Base-by-base conservation (phyloP, 2,329 filamentous ascomycete species). In the Nakataea oryzae region DNA sequence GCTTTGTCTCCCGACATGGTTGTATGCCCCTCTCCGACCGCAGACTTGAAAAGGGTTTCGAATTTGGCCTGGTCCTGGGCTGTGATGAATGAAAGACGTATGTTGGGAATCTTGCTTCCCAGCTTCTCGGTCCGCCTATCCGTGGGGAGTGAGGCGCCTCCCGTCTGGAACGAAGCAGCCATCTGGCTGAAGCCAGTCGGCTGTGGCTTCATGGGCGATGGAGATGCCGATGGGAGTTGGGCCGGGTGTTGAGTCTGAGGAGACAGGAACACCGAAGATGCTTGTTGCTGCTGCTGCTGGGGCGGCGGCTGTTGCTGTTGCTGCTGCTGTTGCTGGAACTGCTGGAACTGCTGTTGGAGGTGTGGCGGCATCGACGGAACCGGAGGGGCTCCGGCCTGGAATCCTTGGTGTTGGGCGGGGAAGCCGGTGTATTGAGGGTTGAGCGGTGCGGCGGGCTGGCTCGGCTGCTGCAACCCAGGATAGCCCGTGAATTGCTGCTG, bases 1-100 rank as follows among this genome's bases (percentile, higher is more conserved):
- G 93, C 93, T 76, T 96, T 96, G 66, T 97, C 93, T 61, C 89
- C 95, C 58, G 92, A 91, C 80, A 99, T 86, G 61, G 93, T 93
- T 68, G 88, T 89, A 69, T 93, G 88, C 63, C 83, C 85, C 67
- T 92, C 88, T 41, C 92, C 91, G 47, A 93, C 91, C 17, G 95
- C 93, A 62, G 93, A 96, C 77, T 95, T 97, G 81, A 99, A 99
- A 55, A 99, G 78, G 63, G 95, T 95, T 79, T 99, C 95, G 69
- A 99, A 99, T 77, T 96, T 97, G 70, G 91, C 85, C 75, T 99
- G 95, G 72, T 99, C 95, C 70, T 89, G 86, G 29, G 91, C 93
- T 3, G 93, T 97, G 71, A 99, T 96, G 74, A 99, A 99, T 3
- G 93, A 96, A 64, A 99, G 78, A 59, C 95, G 85, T 67, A 97